A percentile compares a stretch with the other conserved stretches of the same genome.
phyloP scores from a whole-genome alignment of 164 flowering plant genomes.

The Santalum album region DNA sequence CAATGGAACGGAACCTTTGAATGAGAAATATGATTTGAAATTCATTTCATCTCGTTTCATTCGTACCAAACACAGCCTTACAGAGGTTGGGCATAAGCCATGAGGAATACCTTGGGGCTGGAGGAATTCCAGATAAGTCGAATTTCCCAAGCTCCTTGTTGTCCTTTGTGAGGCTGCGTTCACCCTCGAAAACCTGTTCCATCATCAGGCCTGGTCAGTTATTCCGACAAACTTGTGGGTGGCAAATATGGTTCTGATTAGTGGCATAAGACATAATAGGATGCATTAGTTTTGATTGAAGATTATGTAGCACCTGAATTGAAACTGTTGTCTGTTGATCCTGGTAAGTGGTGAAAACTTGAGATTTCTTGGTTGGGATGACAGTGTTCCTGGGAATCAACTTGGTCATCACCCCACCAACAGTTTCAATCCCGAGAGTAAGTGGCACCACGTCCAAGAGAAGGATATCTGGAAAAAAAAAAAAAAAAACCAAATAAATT shows the following conservation, averaged over 20 bases:
- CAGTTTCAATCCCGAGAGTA: conserved; percentile 87
- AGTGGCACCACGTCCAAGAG: conserved; percentile 88
- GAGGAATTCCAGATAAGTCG: conserved; percentile 67
- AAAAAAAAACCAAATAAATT: too few species aligned
- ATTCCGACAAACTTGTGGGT: too few species aligned
- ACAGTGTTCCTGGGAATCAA: conserved; percentile 90
- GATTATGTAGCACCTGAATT: conserved; percentile 66
- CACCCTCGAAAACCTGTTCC: conserved; percentile 78
- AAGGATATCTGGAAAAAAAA: conserved; percentile 49
- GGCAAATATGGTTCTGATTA: too few species aligned
- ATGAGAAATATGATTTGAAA: too few species aligned
- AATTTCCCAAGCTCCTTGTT: conserved; percentile 72
- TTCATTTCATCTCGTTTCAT: too few species aligned
- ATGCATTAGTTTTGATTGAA: background rate
- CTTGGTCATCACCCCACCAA: conserved; percentile 94
- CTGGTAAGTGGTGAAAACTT: conserved; percentile 87
- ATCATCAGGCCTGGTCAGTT: too few species aligned
- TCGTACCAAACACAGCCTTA: too few species aligned
- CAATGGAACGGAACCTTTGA: too few species aligned
- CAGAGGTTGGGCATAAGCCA: too few species aligned
- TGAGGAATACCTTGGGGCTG: conserved; percentile 64
- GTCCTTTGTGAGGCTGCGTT: conserved; percentile 89
- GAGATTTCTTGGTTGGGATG: conserved; percentile 90
- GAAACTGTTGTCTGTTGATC: conserved; percentile 91
- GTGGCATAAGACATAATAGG: too few species aligned